Evolutionary conservation across 2,329 filamentous ascomycete genomes (phyloP), one percentile per base, ranked within the genome.

Genomic region (Shiraia sp.): DNA sequence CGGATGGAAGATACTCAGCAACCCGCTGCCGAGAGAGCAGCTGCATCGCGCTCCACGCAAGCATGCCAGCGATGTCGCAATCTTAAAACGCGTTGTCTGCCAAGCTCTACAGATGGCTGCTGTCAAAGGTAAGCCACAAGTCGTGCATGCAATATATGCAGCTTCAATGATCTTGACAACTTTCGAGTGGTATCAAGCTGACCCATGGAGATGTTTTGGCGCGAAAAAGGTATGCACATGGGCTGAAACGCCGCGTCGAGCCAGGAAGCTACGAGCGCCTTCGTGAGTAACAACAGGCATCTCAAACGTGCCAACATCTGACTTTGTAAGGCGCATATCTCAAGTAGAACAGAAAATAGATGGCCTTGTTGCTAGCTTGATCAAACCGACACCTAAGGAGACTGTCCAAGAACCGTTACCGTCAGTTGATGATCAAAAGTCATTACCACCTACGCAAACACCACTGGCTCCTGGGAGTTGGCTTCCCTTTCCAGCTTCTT

Each of bases 281-380:
- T 68, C 64, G 64, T 67, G 52, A 51, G 63, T 31, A 34, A 10
- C 24, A n/a, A n/a, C n/a, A 17, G 32, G 10, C 10, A n/a, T 9
- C 29, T 14, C 6, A 31, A 15, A 15, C 15, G 13, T 17, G 14
- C 24, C n/a, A 9, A n/a, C 10, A n/a, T 24, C 2, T 30, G 4
- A 16, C 10, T 14, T 7, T 14, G 6, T 4, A 8, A 66, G 65
- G 30, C 64, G 65, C 15, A 68, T 68, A 8, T 55, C 60, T 10
- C 64, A 68, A 44, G 63, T 68, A 2, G 65, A 68, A 36, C 56
- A 63, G 25, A 68, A 66, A 37, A 61, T 68, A 15, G 63, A 68
- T 49, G 60, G 64, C 6, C 53, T 68, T 15, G 58, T 68, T 19
- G 61, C 65, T 12, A 61, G 51, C 19, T 55, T 68, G 33, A 51